phyloP scores from a whole-genome alignment of 495 filamentous ascomycete genomes.

The Xylona heveae region DNA sequence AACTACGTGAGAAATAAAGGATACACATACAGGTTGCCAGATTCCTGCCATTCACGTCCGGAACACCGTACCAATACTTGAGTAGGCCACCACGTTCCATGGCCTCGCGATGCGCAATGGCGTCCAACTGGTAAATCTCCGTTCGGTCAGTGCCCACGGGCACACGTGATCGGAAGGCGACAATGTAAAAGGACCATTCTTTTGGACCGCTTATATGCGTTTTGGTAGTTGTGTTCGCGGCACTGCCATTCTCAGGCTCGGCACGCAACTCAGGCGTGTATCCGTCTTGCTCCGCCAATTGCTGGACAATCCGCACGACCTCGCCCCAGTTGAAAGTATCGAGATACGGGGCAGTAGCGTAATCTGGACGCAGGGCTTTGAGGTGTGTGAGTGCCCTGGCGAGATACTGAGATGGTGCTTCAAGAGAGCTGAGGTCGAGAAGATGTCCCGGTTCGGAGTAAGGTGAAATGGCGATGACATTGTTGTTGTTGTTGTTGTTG shows the following conservation, averaged over 20 bases:
- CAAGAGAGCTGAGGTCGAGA: slow-evolving; percentile 44
- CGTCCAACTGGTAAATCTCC: slow-evolving; percentile 45
- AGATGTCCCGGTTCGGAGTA: slow-evolving; percentile 48
- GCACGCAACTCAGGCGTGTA: slow-evolving; percentile 21
- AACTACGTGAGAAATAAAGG: no score
- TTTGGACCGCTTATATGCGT: no score
- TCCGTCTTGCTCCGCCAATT: slow-evolving; percentile 18
- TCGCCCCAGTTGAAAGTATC: slow-evolving; percentile 61
- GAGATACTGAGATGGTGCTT: slow-evolving; percentile 41
- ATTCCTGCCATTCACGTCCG: slow-evolving; percentile 41
- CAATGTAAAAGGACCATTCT: slow-evolving; percentile 50
- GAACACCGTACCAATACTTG: slow-evolving; percentile 72
- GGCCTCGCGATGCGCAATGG: slow-evolving; percentile 56
- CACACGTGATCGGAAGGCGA: slow-evolving; percentile 58
- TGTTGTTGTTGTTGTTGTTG: no score
- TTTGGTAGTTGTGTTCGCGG: no score
- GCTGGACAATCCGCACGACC: slow-evolving; percentile 30
- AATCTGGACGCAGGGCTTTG: slow-evolving; percentile 38
- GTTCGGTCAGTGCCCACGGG: slow-evolving; percentile 34
- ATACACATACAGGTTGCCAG: slow-evolving; percentile 44
- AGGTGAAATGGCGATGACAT: no score
- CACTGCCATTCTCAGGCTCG: no score
- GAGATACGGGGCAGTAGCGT: slow-evolving; percentile 53
- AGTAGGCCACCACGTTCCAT: slow-evolving; percentile 58
- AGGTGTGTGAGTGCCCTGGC: slow-evolving; percentile 45